Conservation (phyloP, 2,329 filamentous ascomycete species). For the Fusarium bulbicola region DNA sequence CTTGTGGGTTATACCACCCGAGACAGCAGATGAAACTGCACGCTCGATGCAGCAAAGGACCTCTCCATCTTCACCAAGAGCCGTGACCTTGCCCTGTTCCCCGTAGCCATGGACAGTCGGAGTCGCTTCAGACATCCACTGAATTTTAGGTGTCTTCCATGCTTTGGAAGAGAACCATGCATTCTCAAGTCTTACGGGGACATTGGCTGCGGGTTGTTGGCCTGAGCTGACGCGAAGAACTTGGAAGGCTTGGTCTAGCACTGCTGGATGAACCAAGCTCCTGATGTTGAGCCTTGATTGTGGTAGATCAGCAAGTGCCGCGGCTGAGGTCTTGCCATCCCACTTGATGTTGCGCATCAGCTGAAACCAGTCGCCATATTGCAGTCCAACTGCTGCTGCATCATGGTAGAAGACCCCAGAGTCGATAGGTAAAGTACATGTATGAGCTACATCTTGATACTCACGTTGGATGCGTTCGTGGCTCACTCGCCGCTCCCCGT, state of each 20-base stretch:
- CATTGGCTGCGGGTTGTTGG: neutral
- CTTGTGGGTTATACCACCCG: neutral
- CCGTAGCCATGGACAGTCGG: neutral
- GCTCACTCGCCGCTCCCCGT: no score
- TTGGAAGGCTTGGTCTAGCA: conserved; percentile 1
- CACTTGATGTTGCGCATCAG: neutral
- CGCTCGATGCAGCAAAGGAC: neutral
- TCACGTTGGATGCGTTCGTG: neutral
- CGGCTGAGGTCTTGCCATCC: neutral
- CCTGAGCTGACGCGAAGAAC: neutral
- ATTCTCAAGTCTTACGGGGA: neutral
- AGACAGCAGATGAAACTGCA: neutral
- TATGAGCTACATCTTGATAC: neutral
- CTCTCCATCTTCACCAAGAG: neutral
- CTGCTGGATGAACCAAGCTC: neutral
- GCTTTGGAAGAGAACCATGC: neutral
- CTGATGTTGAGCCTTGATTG: neutral
- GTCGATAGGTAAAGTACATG: neutral
- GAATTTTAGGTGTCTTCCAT: neutral
- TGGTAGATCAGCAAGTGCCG: neutral
- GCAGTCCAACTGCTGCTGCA: neutral
- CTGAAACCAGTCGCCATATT: conserved; percentile 1
- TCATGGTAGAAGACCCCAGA: neutral
- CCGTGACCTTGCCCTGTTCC: neutral
- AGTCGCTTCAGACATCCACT: neutral